Base-by-base conservation (phyloP, 2,329 filamentous ascomycete genomes). In the Herpomyces periplanetae region DNA sequence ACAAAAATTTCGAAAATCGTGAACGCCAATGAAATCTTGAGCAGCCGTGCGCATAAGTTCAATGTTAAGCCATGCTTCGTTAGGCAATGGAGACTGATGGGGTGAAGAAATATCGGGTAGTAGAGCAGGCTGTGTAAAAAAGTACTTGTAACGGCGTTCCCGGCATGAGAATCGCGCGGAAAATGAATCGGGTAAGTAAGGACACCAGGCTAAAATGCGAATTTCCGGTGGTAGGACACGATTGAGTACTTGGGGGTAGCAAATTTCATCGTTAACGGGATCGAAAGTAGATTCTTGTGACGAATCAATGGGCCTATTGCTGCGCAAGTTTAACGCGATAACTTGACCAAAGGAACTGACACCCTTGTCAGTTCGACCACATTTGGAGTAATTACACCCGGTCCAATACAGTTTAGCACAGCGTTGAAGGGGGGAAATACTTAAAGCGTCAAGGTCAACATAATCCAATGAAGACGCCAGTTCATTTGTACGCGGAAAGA, bases 341-440 rank as follows among this genome's bases (percentile, higher is more conserved):
- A 96, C 80, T 42, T 96, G 80, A 0, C 80, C 80, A 41, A 96
- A 96, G 3, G 80, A 73, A 37, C 71, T 88, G 13, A 96, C 80
- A 6, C 80, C 80, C 20, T 58, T 50, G 35, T 96, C 80, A 8
- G 80, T 96, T 25, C 80, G 50, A 2, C 80, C 80, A 32, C 75
- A 88, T 38, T 96, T 96, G 13, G 65, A 71, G 37, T 91, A 96
- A 24, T 85, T 65, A 36, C 58, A 73, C 4, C 60, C 59, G 13
- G 65, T 56, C 50, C 69, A 87, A 36, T 66, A 61, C 11, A 88
- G 38, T 13, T 41, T 36, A 17, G 36, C 36, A 10, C 37, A 34
- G 16, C 28, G 17, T 13, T 18, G 7, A 30, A 9, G 13, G 9
- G 10, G 7, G 17, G n/a, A 5, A 3, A 2, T 10, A 8, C 16